Evolutionary conservation across 2,329 filamentous ascomycete genomes (phyloP), one percentile per base, ranked within the genome.

Genomic region (Aspergillus nomiae): DNA sequence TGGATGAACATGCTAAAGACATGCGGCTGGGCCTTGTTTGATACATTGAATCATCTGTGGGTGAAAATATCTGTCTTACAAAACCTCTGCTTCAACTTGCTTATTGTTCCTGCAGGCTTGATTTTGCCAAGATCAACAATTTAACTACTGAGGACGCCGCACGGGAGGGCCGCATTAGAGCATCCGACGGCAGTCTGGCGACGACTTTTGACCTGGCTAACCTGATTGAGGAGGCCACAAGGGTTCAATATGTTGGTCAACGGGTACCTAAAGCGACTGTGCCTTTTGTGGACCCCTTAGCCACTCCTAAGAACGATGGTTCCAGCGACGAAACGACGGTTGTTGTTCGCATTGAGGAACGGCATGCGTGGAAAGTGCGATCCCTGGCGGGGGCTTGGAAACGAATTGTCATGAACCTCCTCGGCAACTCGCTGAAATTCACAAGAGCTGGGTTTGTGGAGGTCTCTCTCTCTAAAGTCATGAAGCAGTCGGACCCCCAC

Each of bases 1-100:
- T 76, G 84, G 48, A 74, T 83, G 0, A 80, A 77, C 3, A 84
- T 82, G 66, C 75, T 85, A 8, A 81, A 83, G 21, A 80, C 77
- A 1, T 86, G 83, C 45, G 83, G 82, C 0, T 71, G 79, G 14
- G 85, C 83, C 3, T 68, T 86, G 5, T 69, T 86, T 21, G 83
- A 84, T 46, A 84, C 84, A 8, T 76, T 77, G 58, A 74, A 78
- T 64, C 73, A 78, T 56, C 45, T 74, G 71, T 77, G 58, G 59
- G 73, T 11, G 16, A 38, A 16, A 6, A 32, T n/a, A 16, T 4
- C 14, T 8, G 0, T 11, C 5, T 4, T 11, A 3, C 11, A 16
- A n/a, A 7, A 14, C 7, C 19, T 36, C 1, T 5, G 2, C 0
- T 21, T 19, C 11, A 26, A 3, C 14, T 70, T 54, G 19, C 30